Evolutionary conservation across 2,329 filamentous ascomycete species (phyloP).

Genomic region (Talaromyces pinophilus): DNA sequence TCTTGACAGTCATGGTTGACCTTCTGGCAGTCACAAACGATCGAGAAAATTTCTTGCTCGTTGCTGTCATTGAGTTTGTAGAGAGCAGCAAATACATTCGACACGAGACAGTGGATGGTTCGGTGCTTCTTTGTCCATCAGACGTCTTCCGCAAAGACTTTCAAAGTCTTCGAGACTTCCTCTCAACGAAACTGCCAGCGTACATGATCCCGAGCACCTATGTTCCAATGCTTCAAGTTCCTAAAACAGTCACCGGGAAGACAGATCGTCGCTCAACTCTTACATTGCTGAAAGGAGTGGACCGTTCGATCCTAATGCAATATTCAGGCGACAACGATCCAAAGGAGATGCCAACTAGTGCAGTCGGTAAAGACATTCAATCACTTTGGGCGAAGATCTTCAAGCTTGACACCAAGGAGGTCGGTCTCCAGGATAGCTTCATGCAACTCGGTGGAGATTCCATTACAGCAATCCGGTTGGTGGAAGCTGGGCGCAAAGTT

Average conservation of each 20-base stretch:
- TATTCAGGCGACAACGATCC: not conserved
- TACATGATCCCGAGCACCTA: not conserved
- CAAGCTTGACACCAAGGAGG: slow-evolving; percentile 36
- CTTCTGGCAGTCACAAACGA: not conserved
- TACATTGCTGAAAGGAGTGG: not conserved
- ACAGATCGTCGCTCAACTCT: not conserved
- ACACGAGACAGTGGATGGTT: not conserved
- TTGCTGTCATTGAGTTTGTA: not conserved
- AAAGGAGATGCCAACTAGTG: not conserved
- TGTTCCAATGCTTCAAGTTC: not conserved
- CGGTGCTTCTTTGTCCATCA: not conserved
- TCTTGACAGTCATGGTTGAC: slow-evolving; percentile 1
- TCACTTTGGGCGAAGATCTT: slow-evolving; percentile 53
- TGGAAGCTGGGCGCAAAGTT: slow-evolving; percentile 42
- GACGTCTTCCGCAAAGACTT: not conserved
- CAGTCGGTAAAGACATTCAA: not conserved
- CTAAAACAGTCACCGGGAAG: not conserved
- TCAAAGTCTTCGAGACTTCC: not conserved
- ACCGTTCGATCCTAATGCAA: not conserved
- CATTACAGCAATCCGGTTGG: slow-evolving; percentile 35
- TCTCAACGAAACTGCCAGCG: not conserved
- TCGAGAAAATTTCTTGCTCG: not conserved
- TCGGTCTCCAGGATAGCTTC: slow-evolving; percentile 22
- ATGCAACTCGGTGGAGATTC: slow-evolving; percentile 22
- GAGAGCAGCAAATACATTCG: not conserved